Conservation (phyloP, 2,329 filamentous ascomycete species). For the Phoma sp. region DNA sequence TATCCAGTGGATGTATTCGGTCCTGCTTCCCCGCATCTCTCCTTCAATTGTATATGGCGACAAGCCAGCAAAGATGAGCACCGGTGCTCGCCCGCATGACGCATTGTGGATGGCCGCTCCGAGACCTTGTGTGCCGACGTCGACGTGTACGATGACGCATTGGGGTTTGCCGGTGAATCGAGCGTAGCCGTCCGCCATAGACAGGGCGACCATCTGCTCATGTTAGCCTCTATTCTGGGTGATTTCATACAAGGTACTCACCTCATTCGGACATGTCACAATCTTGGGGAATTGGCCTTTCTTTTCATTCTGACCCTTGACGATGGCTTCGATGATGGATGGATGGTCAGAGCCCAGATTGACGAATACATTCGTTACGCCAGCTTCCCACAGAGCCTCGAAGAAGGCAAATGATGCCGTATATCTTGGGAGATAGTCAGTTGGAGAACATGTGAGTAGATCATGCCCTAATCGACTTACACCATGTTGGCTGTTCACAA, state of each 20-base stretch:
- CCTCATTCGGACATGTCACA: slow-evolving; percentile 82
- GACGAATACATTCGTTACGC: slow-evolving; percentile 61
- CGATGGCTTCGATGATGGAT: slow-evolving; percentile 80
- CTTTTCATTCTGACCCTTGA: slow-evolving; percentile 74
- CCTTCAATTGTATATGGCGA: slow-evolving; percentile 80
- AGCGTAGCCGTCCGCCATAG: slow-evolving; percentile 84
- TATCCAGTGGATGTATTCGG: slow-evolving; percentile 87
- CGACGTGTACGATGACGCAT: slow-evolving; percentile 80
- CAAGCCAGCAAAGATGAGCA: slow-evolving; percentile 79
- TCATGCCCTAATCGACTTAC: slow-evolving; percentile 14
- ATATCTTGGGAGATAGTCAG: slow-evolving; percentile 56
- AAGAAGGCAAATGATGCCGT: slow-evolving; percentile 84
- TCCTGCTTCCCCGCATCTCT: slow-evolving; percentile 73
- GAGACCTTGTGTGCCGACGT: slow-evolving; percentile 81
- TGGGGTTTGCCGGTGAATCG: slow-evolving; percentile 73
- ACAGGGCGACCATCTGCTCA: slow-evolving; percentile 79
- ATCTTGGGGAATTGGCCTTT: slow-evolving; percentile 72
- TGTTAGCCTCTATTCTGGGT: slow-evolving; percentile 6
- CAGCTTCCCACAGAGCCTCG: slow-evolving; percentile 75
- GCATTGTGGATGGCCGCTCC: slow-evolving; percentile 82
- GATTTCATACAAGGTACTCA: slow-evolving; percentile 39
- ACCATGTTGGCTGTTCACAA: slow-evolving; percentile 26
- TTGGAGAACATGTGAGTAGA: background rate
- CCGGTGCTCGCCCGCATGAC: slow-evolving; percentile 74
- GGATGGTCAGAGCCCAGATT: slow-evolving; percentile 78